A percentile compares a stretch with the other conserved stretches of the same genome.
Evolutionary conservation across 2,329 filamentous ascomycete genomes (phyloP).

Genomic region (Fusarium sp.): DNA sequence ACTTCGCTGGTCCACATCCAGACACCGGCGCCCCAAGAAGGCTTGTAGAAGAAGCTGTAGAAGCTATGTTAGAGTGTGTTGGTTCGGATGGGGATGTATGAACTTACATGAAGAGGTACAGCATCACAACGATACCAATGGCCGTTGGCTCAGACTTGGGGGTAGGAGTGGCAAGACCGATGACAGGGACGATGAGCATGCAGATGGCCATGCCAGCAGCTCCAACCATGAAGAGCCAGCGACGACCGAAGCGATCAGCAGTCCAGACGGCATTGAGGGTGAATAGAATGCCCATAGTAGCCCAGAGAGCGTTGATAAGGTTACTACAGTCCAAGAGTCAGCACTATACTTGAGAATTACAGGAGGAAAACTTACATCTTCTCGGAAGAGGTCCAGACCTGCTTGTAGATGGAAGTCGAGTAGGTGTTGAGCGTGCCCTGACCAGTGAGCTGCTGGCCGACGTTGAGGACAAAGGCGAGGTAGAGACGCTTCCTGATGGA

Average conservation of each 20-base stretch:
- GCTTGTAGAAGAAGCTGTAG: constrained; percentile 72
- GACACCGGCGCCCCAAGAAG: constrained; percentile 75
- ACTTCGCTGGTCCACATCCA: constrained; percentile 80
- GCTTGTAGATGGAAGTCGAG: constrained; percentile 79
- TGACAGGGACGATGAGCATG: constrained; percentile 72
- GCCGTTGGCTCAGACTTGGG: constrained; percentile 69
- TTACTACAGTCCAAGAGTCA: constrained; percentile 50
- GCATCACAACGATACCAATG: constrained; percentile 75
- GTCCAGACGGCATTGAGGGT: constrained; percentile 81
- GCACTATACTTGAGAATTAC: background rate
- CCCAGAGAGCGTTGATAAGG: constrained; percentile 80
- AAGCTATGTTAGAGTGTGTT: background rate
- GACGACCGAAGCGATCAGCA: constrained; percentile 77
- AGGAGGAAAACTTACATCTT: constrained; percentile 58
- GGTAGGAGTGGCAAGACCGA: constrained; percentile 64
- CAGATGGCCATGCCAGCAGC: constrained; percentile 76
- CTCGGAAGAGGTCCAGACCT: constrained; percentile 69
- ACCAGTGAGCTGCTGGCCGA: constrained; percentile 78
- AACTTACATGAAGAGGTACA: constrained; percentile 68
- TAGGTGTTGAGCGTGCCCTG: constrained; percentile 81
- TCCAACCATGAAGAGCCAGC: constrained; percentile 76
- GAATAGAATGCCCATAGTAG: constrained; percentile 78
- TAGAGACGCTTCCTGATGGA: constrained; percentile 75
- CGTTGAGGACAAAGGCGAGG: constrained; percentile 75
- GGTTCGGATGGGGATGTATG: no score